Evolutionary conservation across 129 eudicot genomes (phyloP), one percentile per base, ranked within the genome.

Genomic region (Smallanthus sonchifolius): DNA sequence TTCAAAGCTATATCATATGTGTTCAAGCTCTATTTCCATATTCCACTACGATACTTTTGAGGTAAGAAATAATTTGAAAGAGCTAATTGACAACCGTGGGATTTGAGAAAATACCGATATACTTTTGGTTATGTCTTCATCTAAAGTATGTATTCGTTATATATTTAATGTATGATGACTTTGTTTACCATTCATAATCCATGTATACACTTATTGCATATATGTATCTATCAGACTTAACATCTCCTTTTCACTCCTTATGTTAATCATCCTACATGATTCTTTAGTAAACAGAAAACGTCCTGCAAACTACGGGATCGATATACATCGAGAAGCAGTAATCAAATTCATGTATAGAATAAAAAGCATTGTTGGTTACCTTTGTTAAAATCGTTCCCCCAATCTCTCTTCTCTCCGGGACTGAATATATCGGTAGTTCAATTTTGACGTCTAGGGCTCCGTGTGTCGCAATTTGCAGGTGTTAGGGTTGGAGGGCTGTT

Each of bases 371-470:
- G 40, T 30, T 6, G 72, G 37, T 24, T 51, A 64, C 79, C 79
- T 65, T 64, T 14, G 52, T 64, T 36, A 16, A 65, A 65, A 13
- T 54, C 65, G 79, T 64, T 75, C 79, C 37, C 37, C 51, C n/a
- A 39, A 72, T 6, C 34, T 34, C 61, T 37, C 51, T 45, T 13
- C 51, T 45, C 11, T 24, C 30, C 13, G n/a, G 15, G 15, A 17
- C 6, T 7, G 59, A 73, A 37, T 24, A 24, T 24, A 24, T 24
- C 36, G 19, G 47, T 34, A 45, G 13, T 10, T 62, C 19, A 74
- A 61, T 74, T 35, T 63, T 48, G 34, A 49, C 11, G 61, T 43
- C 30, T 74, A 62, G 70, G 70, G 70, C 49, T 74, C 6, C 42
- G 51, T 60, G 66, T 32, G n/a, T 60, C 40, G 10, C 42, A 34